Evolutionary conservation across 169 alveolate genomes (phyloP).

Genomic region (Hammondia hammondi): DNA sequence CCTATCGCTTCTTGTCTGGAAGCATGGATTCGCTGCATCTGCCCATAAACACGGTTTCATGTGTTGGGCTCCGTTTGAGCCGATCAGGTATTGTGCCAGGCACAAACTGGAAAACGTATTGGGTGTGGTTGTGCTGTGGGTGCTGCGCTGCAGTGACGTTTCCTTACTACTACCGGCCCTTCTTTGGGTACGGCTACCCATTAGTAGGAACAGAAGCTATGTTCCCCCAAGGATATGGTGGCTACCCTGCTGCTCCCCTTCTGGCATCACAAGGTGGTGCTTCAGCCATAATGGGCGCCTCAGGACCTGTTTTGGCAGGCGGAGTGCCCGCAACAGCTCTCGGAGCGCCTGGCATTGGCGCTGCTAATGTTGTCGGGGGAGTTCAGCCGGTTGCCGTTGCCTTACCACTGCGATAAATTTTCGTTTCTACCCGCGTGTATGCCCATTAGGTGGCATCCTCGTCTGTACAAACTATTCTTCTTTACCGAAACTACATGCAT

Average conservation of each 20-base stretch:
- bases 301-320: conserved; percentile 52
- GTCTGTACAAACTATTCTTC: too few relatives aligned
- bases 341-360: conserved; percentile 5
- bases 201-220: conserved; percentile 77
- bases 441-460: neutral
- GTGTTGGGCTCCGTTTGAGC: conserved; percentile 8
- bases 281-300: conserved; percentile 4
- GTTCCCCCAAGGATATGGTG: conserved; percentile 78
- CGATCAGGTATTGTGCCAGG: too few relatives aligned
- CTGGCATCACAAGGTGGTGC: conserved; percentile 59
- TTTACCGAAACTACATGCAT: too few relatives aligned
- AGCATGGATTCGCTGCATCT: neutral
- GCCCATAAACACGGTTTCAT: neutral
- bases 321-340: conserved; percentile 36
- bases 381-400: conserved; percentile 25
- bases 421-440: neutral
- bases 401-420: neutral
- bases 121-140: too few relatives aligned
- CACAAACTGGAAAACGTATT: too few relatives aligned
- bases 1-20: too few relatives aligned
- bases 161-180: conserved; percentile 78
- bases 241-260: conserved; percentile 58
- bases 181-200: conserved; percentile 78
- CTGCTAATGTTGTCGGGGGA: conserved; percentile 29
- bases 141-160: conserved; percentile 73